Conservation (phyloP, 106 monocot species). For the Dendrobium catenatum region DNA sequence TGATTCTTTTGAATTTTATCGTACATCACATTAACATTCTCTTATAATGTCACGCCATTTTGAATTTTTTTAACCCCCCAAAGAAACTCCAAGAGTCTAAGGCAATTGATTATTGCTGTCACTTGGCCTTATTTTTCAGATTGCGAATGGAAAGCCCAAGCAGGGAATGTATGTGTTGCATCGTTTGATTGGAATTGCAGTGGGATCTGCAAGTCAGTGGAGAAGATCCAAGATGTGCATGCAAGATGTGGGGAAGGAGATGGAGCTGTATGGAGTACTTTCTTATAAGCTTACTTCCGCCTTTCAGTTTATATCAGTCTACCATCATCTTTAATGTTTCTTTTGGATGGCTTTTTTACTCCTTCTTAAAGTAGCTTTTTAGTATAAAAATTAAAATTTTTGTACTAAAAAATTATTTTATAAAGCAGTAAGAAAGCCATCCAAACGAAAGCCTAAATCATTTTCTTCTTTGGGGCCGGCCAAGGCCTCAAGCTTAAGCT, state of each 20-base stretch:
- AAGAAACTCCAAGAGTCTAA: no score
- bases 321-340: background rate
- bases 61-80: background rate
- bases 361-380: no score
- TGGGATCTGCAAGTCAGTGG: constrained; percentile 51
- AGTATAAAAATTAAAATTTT: no score
- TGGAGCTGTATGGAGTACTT: constrained; percentile 32
- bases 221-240: constrained; percentile 41
- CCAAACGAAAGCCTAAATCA: background rate
- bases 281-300: constrained; percentile 1
- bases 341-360: no score
- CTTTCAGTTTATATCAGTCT: background rate
- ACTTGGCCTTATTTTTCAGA: constrained; percentile 10
- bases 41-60: background rate
- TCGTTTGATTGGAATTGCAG: constrained; percentile 59
- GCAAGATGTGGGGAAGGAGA: constrained; percentile 48
- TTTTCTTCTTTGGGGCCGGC: background rate
- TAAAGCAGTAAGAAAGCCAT: no score
- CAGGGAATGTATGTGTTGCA: constrained; percentile 49
- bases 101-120: background rate
- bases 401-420: no score
- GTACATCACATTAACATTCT: background rate
- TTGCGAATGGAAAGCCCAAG: constrained; percentile 57
- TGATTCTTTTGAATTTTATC: background rate
- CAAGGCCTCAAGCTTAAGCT: background rate